Percentiles rank a stretch among this genome's conserved stretches.
These are phyloP conservation scores for Phylloporus arenicola DNA, from an alignment of 768 basidiomycete species.

Conservation along the genomic window DNA sequence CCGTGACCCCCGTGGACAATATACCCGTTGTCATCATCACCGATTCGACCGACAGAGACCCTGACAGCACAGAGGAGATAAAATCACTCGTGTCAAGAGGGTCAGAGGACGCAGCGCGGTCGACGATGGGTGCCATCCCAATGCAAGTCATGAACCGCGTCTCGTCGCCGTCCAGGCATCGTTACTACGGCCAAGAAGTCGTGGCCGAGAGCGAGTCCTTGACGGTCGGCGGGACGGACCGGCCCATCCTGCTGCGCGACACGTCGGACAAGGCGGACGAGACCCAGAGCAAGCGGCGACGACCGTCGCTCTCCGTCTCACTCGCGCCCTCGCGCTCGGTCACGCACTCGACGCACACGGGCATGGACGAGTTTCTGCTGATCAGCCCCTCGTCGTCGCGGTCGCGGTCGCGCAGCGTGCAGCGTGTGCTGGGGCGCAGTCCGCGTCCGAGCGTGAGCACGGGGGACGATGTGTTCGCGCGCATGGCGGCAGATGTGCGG, in stretches of 20 bases:
- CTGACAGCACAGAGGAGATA: background rate
- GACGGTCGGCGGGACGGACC: background rate
- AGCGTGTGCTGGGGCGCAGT: constrained; percentile 4
- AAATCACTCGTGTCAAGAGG: constrained; percentile 6
- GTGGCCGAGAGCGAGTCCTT: constrained; percentile 1
- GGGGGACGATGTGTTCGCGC: background rate
- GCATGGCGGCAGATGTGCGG: background rate
- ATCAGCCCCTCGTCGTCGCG: constrained; percentile 6
- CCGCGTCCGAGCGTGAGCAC: constrained; percentile 2
- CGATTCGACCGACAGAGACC: constrained; percentile 5
- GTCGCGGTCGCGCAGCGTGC: constrained; percentile 2
- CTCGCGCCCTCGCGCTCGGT: constrained; percentile 12
- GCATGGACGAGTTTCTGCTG: constrained; percentile 22
- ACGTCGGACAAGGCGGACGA: background rate
- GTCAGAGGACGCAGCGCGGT: background rate
- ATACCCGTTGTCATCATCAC: constrained; percentile 19
- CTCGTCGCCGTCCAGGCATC: constrained; percentile 14
- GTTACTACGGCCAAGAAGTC: constrained; percentile 16
- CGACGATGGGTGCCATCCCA: constrained; percentile 5
- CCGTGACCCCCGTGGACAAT: background rate
- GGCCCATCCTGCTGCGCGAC: constrained; percentile 4
- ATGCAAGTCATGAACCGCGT: constrained; percentile 18
- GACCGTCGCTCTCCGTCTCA: constrained; percentile 14
- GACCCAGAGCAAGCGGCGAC: background rate
- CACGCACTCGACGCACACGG: constrained; percentile 10